Evolutionary conservation across 306 rosid genomes (phyloP).

Genomic region (Macrotyloma uniflorum): DNA sequence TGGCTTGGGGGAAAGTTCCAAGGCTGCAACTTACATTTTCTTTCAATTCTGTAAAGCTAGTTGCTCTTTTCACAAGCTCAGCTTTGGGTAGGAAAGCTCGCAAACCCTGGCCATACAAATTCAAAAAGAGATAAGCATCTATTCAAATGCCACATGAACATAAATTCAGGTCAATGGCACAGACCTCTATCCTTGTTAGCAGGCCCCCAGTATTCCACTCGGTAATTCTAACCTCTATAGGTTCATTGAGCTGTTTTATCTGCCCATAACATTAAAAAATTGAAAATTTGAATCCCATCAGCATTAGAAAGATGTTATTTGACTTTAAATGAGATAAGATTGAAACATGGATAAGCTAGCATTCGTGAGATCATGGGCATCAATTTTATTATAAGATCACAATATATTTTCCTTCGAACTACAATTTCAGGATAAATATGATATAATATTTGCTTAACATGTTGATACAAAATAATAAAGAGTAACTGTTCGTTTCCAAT

Average conservation of each 20-base stretch:
- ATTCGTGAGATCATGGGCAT: constrained; percentile 19
- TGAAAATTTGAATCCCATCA: constrained; percentile 28
- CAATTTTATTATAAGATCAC: neutral
- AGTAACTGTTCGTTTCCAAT: neutral
- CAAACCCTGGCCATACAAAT: constrained; percentile 68
- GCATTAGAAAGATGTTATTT: constrained; percentile 18
- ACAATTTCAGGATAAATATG: constrained; percentile 18
- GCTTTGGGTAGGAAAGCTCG: constrained; percentile 90
- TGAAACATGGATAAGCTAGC: neutral
- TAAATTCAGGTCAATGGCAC: constrained; percentile 33
- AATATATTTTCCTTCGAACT: neutral
- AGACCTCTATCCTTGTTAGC: constrained; percentile 90
- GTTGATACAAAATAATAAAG: neutral
- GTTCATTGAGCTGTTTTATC: constrained; percentile 84
- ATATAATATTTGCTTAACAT: neutral
- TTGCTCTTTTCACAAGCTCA: constrained; percentile 74
- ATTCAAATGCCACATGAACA: constrained; percentile 8
- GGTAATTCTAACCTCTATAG: constrained; percentile 76
- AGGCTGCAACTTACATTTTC: constrained; percentile 63
- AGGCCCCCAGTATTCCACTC: constrained; percentile 98
- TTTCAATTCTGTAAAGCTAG: constrained; percentile 79
- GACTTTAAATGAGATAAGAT: neutral
- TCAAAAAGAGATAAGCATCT: constrained; percentile 24
- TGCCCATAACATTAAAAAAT: constrained; percentile 49
- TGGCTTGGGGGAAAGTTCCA: neutral